These are phyloP conservation scores for Trichoderma koningiopsis DNA, from an alignment of 2,329 filamentous ascomycete genomes.

Conservation along the genomic window DNA sequence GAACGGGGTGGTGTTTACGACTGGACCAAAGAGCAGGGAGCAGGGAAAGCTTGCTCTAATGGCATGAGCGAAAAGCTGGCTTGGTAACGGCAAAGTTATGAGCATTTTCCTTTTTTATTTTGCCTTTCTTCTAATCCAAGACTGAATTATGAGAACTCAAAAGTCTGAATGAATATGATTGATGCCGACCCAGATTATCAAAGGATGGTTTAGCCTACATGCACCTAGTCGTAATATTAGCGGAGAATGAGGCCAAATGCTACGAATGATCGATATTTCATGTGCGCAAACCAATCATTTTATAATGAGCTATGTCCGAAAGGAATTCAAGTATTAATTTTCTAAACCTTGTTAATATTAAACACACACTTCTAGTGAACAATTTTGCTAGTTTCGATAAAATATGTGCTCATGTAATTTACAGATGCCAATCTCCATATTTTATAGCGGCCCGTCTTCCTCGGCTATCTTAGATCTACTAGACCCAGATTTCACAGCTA, in stretches of 20 bases:
- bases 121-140: background rate
- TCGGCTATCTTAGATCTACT: background rate
- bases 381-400: background rate
- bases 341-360: background rate
- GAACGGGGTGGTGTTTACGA: constrained; percentile 53
- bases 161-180: background rate
- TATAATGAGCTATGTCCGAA: too few relatives aligned
- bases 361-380: background rate
- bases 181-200: background rate
- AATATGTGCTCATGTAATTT: background rate
- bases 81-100: background rate
- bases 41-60: background rate
- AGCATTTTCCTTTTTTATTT: background rate
- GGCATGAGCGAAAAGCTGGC: background rate
- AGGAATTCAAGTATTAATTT: background rate
- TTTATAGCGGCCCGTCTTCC: background rate
- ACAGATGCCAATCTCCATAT: background rate
- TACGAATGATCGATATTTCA: background rate
- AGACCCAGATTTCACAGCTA: background rate
- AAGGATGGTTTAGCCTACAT: background rate
- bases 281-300: background rate
- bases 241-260: background rate
- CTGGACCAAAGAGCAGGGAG: constrained; percentile 38
- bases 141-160: background rate
- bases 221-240: background rate